These are phyloP conservation scores for Colletotrichum scovillei DNA, from an alignment of 2,329 filamentous ascomycete genomes.

Conservation along the genomic window DNA sequence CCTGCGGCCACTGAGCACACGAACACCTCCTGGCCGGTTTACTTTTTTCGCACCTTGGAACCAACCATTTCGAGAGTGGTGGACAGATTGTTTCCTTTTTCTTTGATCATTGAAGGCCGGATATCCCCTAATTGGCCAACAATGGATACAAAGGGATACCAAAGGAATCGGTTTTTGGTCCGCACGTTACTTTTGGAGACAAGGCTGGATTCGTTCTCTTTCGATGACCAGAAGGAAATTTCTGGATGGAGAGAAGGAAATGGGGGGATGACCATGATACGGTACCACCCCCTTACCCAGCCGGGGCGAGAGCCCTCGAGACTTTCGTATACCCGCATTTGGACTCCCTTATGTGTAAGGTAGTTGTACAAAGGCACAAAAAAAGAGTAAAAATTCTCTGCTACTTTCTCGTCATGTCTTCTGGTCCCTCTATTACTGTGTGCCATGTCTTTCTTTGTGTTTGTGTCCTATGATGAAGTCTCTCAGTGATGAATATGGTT, in stretches of 20 bases:
- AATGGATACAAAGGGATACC: neutral
- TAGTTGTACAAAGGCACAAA: slow-evolving; percentile 53
- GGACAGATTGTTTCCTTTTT: neutral
- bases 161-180: slow-evolving; percentile 5
- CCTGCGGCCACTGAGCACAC: slow-evolving; percentile 9
- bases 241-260: slow-evolving; percentile 13
- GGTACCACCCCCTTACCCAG: slow-evolving; percentile 32
- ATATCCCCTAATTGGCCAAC: slow-evolving; percentile 35
- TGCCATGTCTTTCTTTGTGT: neutral
- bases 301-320: slow-evolving; percentile 16
- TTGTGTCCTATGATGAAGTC: neutral
- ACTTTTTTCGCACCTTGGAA: slow-evolving; percentile 3
- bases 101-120: slow-evolving; percentile 19
- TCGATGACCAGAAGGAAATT: slow-evolving; percentile 16
- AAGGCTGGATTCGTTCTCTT: slow-evolving; percentile 19
- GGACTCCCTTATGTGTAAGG: slow-evolving; percentile 46
- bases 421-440: neutral
- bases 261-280: slow-evolving; percentile 5
- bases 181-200: slow-evolving; percentile 34
- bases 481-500: neutral
- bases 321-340: slow-evolving; percentile 26
- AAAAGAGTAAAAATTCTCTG: slow-evolving; percentile 49
- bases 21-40: slow-evolving; percentile 10
- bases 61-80: slow-evolving; percentile 6
- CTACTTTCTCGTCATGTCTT: neutral